Conservation (phyloP, 768 basidiomycete species). For the Pleurotus platypus region DNA sequence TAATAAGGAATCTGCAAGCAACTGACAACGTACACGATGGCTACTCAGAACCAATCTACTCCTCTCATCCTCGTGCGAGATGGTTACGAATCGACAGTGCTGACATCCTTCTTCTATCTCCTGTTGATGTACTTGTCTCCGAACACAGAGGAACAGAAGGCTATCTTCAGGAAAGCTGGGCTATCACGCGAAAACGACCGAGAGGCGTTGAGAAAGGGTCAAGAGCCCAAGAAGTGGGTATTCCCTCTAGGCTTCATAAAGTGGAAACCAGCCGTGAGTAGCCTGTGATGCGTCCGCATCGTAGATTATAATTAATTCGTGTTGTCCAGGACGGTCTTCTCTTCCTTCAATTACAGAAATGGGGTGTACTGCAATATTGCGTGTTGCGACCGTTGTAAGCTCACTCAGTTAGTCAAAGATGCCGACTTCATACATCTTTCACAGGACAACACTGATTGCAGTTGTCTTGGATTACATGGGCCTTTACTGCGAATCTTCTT, state of each 20-base stretch:
- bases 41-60: conserved; percentile 57
- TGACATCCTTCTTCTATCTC: conserved; percentile 78
- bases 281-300: background rate
- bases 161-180: conserved; percentile 54
- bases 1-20: background rate
- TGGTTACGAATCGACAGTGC: conserved; percentile 71
- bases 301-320: background rate
- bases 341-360: conserved; percentile 73
- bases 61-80: conserved; percentile 69
- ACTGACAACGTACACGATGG: background rate
- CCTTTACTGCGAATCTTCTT: conserved; percentile 72
- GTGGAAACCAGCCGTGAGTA: conserved; percentile 54
- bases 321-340: conserved; percentile 53
- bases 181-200: conserved; percentile 55
- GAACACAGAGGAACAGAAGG: conserved; percentile 55
- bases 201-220: conserved; percentile 36
- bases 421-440: conserved; percentile 1
- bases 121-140: conserved; percentile 68
- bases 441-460: conserved; percentile 54
- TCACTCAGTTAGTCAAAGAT: background rate
- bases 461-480: conserved; percentile 61
- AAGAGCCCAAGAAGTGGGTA: conserved; percentile 56
- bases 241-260: conserved; percentile 64
- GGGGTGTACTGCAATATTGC: conserved; percentile 73
- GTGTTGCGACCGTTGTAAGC: conserved; percentile 45